phyloP scores from a whole-genome alignment of 108 stramenopile genomes.

The Skeletonema marinoi region DNA sequence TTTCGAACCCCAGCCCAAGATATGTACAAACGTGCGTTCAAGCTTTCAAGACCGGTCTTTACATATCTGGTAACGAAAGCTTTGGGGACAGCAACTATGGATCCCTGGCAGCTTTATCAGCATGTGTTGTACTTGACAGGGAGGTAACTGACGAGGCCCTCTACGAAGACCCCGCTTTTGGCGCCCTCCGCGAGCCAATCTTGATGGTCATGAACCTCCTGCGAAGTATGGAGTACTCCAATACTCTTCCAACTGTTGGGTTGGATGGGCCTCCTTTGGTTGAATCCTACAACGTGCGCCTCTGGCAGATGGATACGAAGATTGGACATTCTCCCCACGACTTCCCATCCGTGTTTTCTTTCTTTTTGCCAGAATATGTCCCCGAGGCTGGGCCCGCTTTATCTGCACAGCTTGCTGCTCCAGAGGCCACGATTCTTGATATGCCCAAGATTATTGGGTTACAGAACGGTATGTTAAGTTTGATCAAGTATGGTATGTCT shows the following conservation, averaged over 20 bases:
- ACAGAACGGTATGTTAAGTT: constrained; percentile 50
- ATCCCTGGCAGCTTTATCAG: constrained; percentile 55
- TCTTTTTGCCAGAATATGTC: constrained; percentile 55
- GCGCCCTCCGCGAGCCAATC: constrained; percentile 66
- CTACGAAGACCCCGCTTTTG: constrained; percentile 62
- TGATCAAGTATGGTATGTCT: constrained; percentile 59
- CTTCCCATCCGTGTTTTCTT: constrained; percentile 55
- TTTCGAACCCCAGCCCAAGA: constrained; percentile 68
- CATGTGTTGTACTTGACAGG: constrained; percentile 60
- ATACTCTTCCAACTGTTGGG: constrained; percentile 16
- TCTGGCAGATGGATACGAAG: constrained; percentile 17
- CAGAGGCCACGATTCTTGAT: constrained; percentile 51
- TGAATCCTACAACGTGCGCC: constrained; percentile 6
- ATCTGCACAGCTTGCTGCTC: constrained; percentile 30
- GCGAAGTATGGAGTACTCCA: constrained; percentile 58
- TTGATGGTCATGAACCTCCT: constrained; percentile 56
- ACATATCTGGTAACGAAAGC: constrained; percentile 20
- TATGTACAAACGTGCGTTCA: constrained; percentile 49
- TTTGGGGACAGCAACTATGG: constrained; percentile 67
- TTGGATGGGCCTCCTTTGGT: constrained; percentile 27
- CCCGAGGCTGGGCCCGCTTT: constrained; percentile 38
- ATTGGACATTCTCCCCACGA: constrained; percentile 48
- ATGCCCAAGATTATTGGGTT: constrained; percentile 45
- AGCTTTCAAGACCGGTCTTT: constrained; percentile 66
- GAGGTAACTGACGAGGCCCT: constrained; percentile 52